Percentiles rank a stretch among this genome's conserved stretches.
phyloP scores from a whole-genome alignment of 805 yeast species.

The Saturnispora gosingensis region DNA sequence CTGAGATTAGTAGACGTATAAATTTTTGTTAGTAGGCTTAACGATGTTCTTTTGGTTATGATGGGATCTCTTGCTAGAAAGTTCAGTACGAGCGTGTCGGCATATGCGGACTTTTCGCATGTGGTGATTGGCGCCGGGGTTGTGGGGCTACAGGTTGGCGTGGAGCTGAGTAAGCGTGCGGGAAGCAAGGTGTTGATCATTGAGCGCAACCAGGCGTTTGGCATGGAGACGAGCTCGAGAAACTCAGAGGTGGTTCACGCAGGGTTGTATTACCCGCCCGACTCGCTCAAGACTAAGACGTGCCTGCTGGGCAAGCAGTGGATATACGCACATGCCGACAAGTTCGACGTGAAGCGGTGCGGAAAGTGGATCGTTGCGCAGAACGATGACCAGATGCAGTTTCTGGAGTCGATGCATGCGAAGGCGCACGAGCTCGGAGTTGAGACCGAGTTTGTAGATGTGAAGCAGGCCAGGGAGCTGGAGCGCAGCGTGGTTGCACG shows the following conservation, averaged over 20 bases:
- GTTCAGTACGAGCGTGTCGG: not conserved
- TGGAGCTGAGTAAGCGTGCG: not conserved
- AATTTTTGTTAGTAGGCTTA: not conserved
- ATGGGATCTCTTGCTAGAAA: not conserved
- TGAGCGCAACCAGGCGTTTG: slow-evolving; percentile 58
- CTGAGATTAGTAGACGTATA: not conserved
- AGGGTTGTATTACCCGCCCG: slow-evolving; percentile 71
- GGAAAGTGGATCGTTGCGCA: slow-evolving; percentile 91
- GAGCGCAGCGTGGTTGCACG: not conserved
- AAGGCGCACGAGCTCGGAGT: not conserved
- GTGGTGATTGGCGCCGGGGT: slow-evolving; percentile 17
- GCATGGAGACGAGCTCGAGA: slow-evolving; percentile 79
- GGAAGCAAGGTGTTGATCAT: slow-evolving; percentile 47
- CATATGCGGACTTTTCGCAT: slow-evolving; percentile 14
- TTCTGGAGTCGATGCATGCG: slow-evolving; percentile 43
- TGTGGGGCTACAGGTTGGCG: not conserved
- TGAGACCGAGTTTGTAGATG: not conserved
- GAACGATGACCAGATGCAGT: slow-evolving; percentile 49
- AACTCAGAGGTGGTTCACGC: slow-evolving; percentile 93
- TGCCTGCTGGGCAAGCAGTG: slow-evolving; percentile 69
- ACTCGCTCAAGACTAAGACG: slow-evolving; percentile 54
- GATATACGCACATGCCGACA: slow-evolving; percentile 47
- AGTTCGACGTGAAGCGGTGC: slow-evolving; percentile 51
- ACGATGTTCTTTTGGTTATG: not conserved
- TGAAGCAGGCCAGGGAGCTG: not conserved